Conservation (phyloP, 2,329 filamentous ascomycete genomes). For the Beauveria pseudobassiana region DNA sequence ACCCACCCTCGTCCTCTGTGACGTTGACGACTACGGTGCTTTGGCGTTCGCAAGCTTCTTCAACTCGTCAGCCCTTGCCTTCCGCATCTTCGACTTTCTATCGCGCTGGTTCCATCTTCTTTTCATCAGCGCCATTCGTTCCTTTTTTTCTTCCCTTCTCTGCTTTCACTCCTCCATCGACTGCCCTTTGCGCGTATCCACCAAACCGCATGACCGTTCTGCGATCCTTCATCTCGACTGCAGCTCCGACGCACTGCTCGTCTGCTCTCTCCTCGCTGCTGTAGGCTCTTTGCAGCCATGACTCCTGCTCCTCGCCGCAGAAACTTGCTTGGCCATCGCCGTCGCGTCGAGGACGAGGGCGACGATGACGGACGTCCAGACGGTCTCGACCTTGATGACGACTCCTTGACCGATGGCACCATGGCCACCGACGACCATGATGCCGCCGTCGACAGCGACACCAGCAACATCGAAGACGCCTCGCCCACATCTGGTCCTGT, state of each 20-base stretch:
- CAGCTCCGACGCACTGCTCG: constrained; percentile 19
- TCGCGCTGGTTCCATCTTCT: neutral
- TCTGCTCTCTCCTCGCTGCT: constrained; percentile 2
- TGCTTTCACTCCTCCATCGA: neutral
- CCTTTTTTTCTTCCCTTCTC: neutral
- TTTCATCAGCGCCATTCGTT: neutral
- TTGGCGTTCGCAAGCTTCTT: neutral
- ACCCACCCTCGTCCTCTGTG: neutral
- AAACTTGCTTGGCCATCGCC: constrained; percentile 59
- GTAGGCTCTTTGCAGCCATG: constrained; percentile 28
- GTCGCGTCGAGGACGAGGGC: constrained; percentile 62
- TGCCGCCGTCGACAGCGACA: constrained; percentile 53
- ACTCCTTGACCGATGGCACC: constrained; percentile 59
- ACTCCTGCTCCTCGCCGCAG: constrained; percentile 47
- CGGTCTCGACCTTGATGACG: constrained; percentile 52
- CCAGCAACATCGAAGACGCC: constrained; percentile 52
- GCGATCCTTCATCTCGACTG: constrained; percentile 6
- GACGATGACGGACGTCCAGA: constrained; percentile 57
- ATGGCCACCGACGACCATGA: constrained; percentile 55
- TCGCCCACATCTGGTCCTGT: constrained; percentile 41
- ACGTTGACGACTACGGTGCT: neutral
- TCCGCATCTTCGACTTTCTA: neutral
- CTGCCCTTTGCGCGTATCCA: neutral
- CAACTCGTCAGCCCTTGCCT: neutral
- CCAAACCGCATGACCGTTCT: constrained; percentile 9